phyloP scores from a whole-genome alignment of 495 filamentous ascomycete species.

The Rusavskia elegans region DNA sequence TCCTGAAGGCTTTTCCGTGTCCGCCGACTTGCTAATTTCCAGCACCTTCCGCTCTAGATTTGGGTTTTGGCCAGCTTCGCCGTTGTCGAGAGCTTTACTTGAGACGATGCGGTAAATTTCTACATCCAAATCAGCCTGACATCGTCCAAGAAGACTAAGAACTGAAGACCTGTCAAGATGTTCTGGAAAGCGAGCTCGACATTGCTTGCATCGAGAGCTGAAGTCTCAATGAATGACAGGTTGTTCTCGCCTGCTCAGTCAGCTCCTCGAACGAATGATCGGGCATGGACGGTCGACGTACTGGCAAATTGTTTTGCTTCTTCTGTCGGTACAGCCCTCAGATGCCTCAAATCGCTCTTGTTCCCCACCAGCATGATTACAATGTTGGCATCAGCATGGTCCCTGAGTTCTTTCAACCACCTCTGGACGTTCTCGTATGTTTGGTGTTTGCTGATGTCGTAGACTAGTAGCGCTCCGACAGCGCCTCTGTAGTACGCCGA shows the following conservation, averaged over 20 bases:
- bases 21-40: constrained; percentile 65
- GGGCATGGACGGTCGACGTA: constrained; percentile 27
- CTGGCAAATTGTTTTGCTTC: constrained; percentile 97
- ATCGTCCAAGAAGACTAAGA: too few relatives aligned
- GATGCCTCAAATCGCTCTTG: constrained; percentile 99
- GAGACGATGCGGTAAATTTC: constrained; percentile 99
- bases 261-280: constrained; percentile 7
- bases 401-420: constrained; percentile 97
- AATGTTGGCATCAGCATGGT: constrained; percentile 97
- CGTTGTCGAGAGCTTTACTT: constrained; percentile 83
- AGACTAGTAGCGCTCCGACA: constrained; percentile 92
- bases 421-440: constrained; percentile 98
- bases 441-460: constrained; percentile 98
- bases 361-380: constrained; percentile 99
- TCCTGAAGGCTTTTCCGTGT: constrained; percentile 60
- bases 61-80: constrained; percentile 58
- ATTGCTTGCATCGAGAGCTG: constrained; percentile 95
- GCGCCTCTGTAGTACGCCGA: constrained; percentile 98
- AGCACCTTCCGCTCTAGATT: constrained; percentile 56
- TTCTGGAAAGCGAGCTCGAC: constrained; percentile 99
- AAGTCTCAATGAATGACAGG: constrained; percentile 97
- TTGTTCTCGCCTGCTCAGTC: constrained; percentile 65
- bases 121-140: constrained; percentile 21
- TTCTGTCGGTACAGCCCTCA: constrained; percentile 93
- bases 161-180: constrained; percentile 70